Evolutionary conservation across 202 grass and related monocot species (phyloP).

Genomic region (Carex sylvatica): DNA sequence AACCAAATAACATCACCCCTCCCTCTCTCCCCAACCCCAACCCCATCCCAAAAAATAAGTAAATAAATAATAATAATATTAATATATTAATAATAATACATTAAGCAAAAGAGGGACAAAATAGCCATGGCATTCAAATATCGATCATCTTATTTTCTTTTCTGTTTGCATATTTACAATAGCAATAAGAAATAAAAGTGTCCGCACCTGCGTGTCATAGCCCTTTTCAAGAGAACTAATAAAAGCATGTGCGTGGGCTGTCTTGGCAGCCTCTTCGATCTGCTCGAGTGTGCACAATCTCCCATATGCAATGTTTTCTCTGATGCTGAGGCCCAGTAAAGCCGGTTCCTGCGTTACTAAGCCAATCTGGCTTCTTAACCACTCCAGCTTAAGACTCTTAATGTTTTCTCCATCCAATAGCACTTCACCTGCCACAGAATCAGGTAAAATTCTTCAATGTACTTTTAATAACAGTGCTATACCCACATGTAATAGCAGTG

Average conservation of each 20-base stretch:
- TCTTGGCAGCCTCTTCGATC: conserved; percentile 96
- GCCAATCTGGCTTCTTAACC: conserved; percentile 99
- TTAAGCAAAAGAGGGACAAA: neutral
- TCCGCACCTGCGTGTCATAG: conserved; percentile 80
- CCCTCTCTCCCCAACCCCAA: neutral
- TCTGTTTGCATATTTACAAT: neutral
- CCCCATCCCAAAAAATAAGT: conserved; percentile 10
- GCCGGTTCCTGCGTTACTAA: conserved; percentile 94
- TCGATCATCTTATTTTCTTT: neutral
- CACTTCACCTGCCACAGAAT: conserved; percentile 79
- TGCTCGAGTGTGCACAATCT: conserved; percentile 81
- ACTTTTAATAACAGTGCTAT: neutral
- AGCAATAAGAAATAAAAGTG: neutral
- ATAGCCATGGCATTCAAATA: neutral
- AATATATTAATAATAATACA: neutral
- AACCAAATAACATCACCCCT: neutral
- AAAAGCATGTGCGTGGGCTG: conserved; percentile 87
- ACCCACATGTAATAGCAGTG: neutral
- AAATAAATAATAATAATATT: neutral
- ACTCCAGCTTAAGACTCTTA: conserved; percentile 94
- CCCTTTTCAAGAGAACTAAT: conserved; percentile 96
- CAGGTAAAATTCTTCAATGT: conserved; percentile 1
- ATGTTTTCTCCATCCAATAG: conserved; percentile 99
- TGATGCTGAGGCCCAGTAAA: conserved; percentile 92
- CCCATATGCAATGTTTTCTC: conserved; percentile 96